phyloP scores from a whole-genome alignment of 1,284 basidiomycete genomes.

The Pseudozyma sp. region DNA sequence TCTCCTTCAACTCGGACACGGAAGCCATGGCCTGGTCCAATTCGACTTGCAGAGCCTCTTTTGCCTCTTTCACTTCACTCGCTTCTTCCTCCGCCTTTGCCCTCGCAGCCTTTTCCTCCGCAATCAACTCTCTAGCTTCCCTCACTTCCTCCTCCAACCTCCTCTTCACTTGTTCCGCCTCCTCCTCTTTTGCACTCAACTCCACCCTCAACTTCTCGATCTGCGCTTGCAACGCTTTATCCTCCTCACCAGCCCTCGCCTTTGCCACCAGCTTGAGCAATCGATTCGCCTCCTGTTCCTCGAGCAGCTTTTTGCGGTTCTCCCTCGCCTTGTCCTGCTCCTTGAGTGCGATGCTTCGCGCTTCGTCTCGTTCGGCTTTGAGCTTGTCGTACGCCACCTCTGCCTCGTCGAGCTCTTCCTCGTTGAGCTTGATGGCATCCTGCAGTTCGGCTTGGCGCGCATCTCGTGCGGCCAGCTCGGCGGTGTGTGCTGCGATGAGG shows the following conservation, averaged over 20 bases:
- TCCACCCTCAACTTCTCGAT: slow-evolving; percentile 37
- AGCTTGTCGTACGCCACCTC: slow-evolving; percentile 45
- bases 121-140: slow-evolving; percentile 8
- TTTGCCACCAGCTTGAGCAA: slow-evolving; percentile 48
- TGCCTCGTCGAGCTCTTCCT: slow-evolving; percentile 50
- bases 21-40: slow-evolving; percentile 9
- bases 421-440: slow-evolving; percentile 38
- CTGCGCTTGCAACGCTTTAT: slow-evolving; percentile 21
- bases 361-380: slow-evolving; percentile 51
- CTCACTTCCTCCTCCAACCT: slow-evolving; percentile 25
- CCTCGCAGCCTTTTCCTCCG: slow-evolving; percentile 9
- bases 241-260: slow-evolving; percentile 32
- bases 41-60: slow-evolving; percentile 1
- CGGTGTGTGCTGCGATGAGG: slow-evolving; percentile 24
- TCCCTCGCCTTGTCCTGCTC: slow-evolving; percentile 45
- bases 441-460: slow-evolving; percentile 39
- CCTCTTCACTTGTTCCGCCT: slow-evolving; percentile 13
- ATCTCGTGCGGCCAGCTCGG: slow-evolving; percentile 32
- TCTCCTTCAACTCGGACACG: slow-evolving; percentile 20
- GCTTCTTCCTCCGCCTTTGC: not conserved
- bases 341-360: slow-evolving; percentile 39
- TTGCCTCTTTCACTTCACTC: not conserved
- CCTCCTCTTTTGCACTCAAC: slow-evolving; percentile 24
- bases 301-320: slow-evolving; percentile 25
- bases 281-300: slow-evolving; percentile 49